Percentiles rank a stretch among this genome's conserved stretches.
Conservation (phyloP, 345 rosid genomes). For the Euclidium syriacum region DNA sequence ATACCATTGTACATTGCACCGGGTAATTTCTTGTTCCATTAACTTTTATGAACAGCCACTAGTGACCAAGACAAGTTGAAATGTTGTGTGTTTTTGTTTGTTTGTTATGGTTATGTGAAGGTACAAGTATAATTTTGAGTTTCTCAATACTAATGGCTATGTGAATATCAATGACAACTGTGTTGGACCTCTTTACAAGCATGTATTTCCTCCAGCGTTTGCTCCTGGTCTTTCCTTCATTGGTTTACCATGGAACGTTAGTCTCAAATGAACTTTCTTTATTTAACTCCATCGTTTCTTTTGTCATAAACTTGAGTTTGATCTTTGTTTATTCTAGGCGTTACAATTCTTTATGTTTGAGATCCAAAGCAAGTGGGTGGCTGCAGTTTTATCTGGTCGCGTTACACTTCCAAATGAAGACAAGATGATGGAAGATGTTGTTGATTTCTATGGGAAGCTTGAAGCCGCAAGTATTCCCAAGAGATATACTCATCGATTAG, state of each 20-base stretch:
- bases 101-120: too few relatives aligned
- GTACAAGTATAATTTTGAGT: conserved; percentile 73
- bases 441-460: conserved; percentile 38
- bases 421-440: conserved; percentile 21
- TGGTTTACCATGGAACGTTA: conserved; percentile 40
- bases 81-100: too few relatives aligned
- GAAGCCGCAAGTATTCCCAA: conserved; percentile 50
- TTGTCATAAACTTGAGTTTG: too few relatives aligned
- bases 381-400: neutral
- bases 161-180: conserved; percentile 64
- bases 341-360: conserved; percentile 10
- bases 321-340: too few relatives aligned
- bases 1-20: conserved; percentile 72
- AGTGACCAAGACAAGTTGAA: too few relatives aligned
- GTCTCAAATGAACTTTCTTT: too few relatives aligned
- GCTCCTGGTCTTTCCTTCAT: conserved; percentile 70
- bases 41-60: too few relatives aligned
- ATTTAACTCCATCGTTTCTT: too few relatives aligned
- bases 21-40: too few relatives aligned
- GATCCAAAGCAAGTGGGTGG: too few relatives aligned
- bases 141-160: conserved; percentile 55
- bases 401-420: neutral
- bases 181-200: conserved; percentile 71
- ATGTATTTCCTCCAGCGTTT: conserved; percentile 54
- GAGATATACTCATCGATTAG: conserved; percentile 43